These are phyloP conservation scores for Passiflora organensis DNA, from an alignment of 345 rosid species.

Conservation along the genomic window DNA sequence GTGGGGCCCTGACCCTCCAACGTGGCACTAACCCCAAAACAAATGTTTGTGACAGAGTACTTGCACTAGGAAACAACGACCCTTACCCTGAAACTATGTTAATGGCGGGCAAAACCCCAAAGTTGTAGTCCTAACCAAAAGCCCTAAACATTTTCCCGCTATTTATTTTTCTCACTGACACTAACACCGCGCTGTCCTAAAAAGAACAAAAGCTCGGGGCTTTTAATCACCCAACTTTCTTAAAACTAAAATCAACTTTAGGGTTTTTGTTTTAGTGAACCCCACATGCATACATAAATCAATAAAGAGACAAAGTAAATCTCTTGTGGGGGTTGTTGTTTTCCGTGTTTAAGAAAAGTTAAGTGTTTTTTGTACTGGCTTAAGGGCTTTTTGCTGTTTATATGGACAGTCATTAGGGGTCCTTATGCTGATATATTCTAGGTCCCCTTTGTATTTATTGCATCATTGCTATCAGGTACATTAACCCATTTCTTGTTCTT, in stretches of 20 bases:
- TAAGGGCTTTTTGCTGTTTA: conserved; percentile 18
- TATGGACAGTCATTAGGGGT: conserved; percentile 13
- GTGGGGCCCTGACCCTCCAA: conserved; percentile 2
- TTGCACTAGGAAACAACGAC: background rate
- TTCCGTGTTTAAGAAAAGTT: conserved; percentile 27
- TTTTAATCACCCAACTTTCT: background rate
- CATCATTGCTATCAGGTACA: conserved; percentile 6
- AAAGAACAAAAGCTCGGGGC: conserved; percentile 18
- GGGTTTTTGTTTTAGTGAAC: conserved; percentile 14
- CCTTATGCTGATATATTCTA: conserved; percentile 16
- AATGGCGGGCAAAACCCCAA: conserved; percentile 55
- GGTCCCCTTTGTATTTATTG: conserved; percentile 31
- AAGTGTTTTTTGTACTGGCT: conserved; percentile 22
- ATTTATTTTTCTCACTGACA: conserved; percentile 18
- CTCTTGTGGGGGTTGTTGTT: conserved; percentile 22
- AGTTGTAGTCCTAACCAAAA: conserved; percentile 3
- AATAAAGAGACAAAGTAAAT: conserved; percentile 19
- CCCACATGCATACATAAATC: conserved; percentile 26
- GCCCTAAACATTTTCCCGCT: conserved; percentile 32
- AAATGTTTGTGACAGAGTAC: background rate
- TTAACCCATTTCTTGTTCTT: conserved; percentile 1
- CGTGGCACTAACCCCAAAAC: conserved; percentile 22
- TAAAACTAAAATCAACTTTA: background rate
- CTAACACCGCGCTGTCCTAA: background rate
- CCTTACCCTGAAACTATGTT: conserved; percentile 22